Evolutionary conservation across 176 grass and related monocot species (phyloP).

Genomic region (Oryza nivara): DNA sequence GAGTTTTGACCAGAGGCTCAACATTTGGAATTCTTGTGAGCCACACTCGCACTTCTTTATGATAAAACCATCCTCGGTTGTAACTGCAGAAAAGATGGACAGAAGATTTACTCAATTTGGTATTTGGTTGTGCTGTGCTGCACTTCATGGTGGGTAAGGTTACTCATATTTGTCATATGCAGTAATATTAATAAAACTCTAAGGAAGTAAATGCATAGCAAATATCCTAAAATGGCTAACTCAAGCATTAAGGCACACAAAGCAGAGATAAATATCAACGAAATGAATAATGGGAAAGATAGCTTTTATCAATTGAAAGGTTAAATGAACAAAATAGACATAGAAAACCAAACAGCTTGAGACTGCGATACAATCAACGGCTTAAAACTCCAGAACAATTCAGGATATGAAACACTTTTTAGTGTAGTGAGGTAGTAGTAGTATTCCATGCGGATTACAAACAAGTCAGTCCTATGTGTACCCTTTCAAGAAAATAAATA

Average conservation of each 20-base stretch:
- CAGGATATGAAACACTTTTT: not conserved
- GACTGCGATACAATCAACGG: not conserved
- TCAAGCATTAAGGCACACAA: not conserved
- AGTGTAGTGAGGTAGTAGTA: not conserved
- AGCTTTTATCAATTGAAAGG: slow-evolving; percentile 19
- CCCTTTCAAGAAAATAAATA: not conserved
- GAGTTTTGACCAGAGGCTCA: slow-evolving; percentile 73
- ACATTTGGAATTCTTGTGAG: slow-evolving; percentile 64
- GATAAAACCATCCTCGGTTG: slow-evolving; percentile 93
- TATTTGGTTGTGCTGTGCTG: slow-evolving; percentile 16
- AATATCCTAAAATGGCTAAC: slow-evolving; percentile 17
- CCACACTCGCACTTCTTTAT: slow-evolving; percentile 75
- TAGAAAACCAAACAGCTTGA: not conserved
- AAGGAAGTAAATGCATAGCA: not conserved
- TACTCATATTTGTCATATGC: not conserved
- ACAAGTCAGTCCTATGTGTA: not conserved
- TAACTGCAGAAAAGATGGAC: slow-evolving; percentile 47
- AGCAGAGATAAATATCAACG: not conserved
- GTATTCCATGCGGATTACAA: not conserved
- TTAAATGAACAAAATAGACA: not conserved
- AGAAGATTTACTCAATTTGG: not conserved
- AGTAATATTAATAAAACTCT: slow-evolving; percentile 19
- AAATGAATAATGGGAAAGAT: not conserved
- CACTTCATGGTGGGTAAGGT: not conserved
- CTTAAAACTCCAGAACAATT: not conserved